Conservation (phyloP, 2,329 filamentous ascomycete genomes). For the Coleophoma cylindrospora region DNA sequence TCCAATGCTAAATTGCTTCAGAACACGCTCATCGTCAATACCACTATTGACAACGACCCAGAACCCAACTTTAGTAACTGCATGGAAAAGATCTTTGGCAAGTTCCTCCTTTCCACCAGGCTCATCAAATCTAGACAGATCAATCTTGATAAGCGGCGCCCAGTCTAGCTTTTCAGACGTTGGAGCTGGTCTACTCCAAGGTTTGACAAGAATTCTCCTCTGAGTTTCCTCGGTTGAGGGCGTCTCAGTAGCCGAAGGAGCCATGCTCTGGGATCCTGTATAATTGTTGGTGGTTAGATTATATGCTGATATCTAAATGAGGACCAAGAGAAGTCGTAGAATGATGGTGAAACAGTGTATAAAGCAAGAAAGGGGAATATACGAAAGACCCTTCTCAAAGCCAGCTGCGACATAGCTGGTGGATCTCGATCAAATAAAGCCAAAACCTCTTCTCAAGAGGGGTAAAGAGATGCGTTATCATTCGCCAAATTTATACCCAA, state of each 20-base stretch:
- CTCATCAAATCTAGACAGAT: slow-evolving; percentile 40
- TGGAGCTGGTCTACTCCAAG: slow-evolving; percentile 24
- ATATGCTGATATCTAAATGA: too few species aligned
- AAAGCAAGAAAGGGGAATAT: too few species aligned
- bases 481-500: neutral
- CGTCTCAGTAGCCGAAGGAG: slow-evolving; percentile 15
- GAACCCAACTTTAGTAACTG: slow-evolving; percentile 44
- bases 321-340: too few species aligned
- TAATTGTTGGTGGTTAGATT: too few species aligned
- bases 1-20: slow-evolving; percentile 54
- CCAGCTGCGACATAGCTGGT: too few species aligned
- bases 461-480: too few species aligned
- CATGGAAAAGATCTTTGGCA: slow-evolving; percentile 44
- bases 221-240: slow-evolving; percentile 1
- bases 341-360: too few species aligned
- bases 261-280: slow-evolving; percentile 12
- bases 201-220: slow-evolving; percentile 20
- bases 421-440: slow-evolving; percentile 15
- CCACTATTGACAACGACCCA: slow-evolving; percentile 59
- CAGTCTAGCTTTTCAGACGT: slow-evolving; percentile 32
- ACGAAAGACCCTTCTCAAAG: too few species aligned
- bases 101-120: slow-evolving; percentile 44
- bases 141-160: slow-evolving; percentile 47
- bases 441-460: neutral
- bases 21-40: slow-evolving; percentile 50